Percentiles rank a stretch among this genome's conserved stretches.
These are phyloP conservation scores for Calonectria montana DNA, from an alignment of 2,329 filamentous ascomycete genomes.

Conservation along the genomic window DNA sequence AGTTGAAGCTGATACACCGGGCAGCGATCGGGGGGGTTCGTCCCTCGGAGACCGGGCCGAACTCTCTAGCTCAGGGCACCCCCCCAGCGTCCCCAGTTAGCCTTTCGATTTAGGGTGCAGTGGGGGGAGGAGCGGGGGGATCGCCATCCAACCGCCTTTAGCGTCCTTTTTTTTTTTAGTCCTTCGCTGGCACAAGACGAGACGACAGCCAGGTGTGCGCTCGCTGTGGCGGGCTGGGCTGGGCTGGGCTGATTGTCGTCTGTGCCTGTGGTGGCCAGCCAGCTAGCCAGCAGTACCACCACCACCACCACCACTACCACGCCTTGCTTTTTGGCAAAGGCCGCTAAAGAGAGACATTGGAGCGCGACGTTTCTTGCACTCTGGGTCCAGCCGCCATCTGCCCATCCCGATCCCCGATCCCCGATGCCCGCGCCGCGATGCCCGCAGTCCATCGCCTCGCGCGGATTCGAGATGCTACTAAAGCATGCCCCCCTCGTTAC, in stretches of 20 bases:
- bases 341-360: not conserved
- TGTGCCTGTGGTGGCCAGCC: not conserved
- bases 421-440: not conserved
- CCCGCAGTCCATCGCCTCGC: no score
- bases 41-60: not conserved
- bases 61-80: slow-evolving; percentile 1
- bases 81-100: not conserved
- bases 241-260: no score
- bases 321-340: not conserved
- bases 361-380: not conserved
- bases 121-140: not conserved
- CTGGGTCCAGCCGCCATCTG: not conserved
- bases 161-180: not conserved
- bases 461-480: not conserved
- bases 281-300: not conserved
- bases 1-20: not conserved
- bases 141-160: slow-evolving; percentile 6
- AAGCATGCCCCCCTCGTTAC: not conserved
- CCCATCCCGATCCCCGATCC: no score
- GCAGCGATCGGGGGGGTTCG: not conserved
- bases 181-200: not conserved
- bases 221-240: not conserved
- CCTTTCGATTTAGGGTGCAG: not conserved
- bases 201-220: no score
- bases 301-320: not conserved